Percentiles rank a stretch among this genome's conserved stretches.
phyloP scores from a whole-genome alignment of 192 early-diverging fungal species.

The Podila clonocystis region DNA sequence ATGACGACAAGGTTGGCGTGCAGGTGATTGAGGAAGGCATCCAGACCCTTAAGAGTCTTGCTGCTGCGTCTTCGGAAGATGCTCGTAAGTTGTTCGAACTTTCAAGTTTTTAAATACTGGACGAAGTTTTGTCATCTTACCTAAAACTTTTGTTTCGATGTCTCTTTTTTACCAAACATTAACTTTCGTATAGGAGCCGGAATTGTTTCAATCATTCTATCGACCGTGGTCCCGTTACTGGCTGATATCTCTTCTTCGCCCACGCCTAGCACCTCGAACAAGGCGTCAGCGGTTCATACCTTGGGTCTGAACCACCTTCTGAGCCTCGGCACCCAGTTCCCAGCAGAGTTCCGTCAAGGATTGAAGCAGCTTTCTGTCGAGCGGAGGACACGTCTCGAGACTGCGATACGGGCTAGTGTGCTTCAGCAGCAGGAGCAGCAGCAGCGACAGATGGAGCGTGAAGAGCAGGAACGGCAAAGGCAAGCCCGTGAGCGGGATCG shows the following conservation, averaged over 20 bases:
- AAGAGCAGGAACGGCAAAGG: conserved; percentile 43
- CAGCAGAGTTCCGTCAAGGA: conserved; percentile 54
- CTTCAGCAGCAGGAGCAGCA: conserved; percentile 53
- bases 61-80: conserved; percentile 35
- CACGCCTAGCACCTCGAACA: conserved; percentile 2
- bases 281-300: conserved; percentile 34
- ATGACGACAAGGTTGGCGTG: conserved; percentile 34
- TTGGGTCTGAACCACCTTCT: conserved; percentile 56
- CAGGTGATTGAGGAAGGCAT: conserved; percentile 58
- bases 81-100: conserved; percentile 48
- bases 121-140: no score
- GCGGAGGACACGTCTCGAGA: conserved; percentile 59
- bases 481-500: conserved; percentile 30
- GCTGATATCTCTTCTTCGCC: conserved; percentile 21
- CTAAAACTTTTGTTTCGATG: neutral
- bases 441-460: conserved; percentile 40
- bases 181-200: conserved; percentile 25
- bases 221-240: conserved; percentile 57
- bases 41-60: conserved; percentile 56
- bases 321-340: conserved; percentile 49
- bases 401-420: conserved; percentile 58
- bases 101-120: neutral
- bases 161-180: neutral
- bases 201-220: conserved; percentile 54
- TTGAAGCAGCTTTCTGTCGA: conserved; percentile 41